phyloP scores from a whole-genome alignment of 371 early-diverging fungal species.

The Syncephalastrum sp. region DNA sequence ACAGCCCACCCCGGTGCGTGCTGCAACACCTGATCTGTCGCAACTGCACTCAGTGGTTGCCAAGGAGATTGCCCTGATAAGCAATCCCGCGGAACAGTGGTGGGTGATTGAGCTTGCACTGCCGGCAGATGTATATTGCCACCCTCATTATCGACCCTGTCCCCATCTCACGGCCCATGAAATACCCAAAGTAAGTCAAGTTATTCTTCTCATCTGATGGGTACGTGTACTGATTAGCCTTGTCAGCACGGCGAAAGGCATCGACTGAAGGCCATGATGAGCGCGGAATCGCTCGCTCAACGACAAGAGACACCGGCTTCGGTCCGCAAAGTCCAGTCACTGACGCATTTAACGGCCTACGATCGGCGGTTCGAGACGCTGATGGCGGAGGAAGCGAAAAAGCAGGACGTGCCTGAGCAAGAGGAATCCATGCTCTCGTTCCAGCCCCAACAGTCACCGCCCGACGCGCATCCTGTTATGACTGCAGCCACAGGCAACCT shows the following conservation, averaged over 20 bases:
- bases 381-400: constrained; percentile 1
- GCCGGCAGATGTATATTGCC: constrained; percentile 10
- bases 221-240: too few relatives aligned
- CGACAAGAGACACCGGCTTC: not conserved
- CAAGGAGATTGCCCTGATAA: constrained; percentile 18
- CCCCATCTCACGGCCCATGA: not conserved
- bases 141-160: constrained; percentile 7
- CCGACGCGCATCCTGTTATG: not conserved
- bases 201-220: too few relatives aligned
- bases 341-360: constrained; percentile 1
- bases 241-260: not conserved
- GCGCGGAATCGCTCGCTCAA: constrained; percentile 4
- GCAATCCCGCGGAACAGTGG: constrained; percentile 12
- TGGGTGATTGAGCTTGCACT: constrained; percentile 24
- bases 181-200: too few relatives aligned
- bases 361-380: constrained; percentile 2
- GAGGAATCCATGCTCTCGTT: not conserved
- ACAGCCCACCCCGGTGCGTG: too few relatives aligned
- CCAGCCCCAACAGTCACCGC: not conserved
- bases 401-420: constrained; percentile 4
- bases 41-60: constrained; percentile 14
- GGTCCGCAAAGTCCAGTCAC: constrained; percentile 1
- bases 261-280: constrained; percentile 6
- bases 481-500: not conserved
- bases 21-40: not conserved